Evolutionary conservation across 306 rosid genomes (phyloP), one percentile per base, ranked within the genome.

Genomic region (Inga laurina): DNA sequence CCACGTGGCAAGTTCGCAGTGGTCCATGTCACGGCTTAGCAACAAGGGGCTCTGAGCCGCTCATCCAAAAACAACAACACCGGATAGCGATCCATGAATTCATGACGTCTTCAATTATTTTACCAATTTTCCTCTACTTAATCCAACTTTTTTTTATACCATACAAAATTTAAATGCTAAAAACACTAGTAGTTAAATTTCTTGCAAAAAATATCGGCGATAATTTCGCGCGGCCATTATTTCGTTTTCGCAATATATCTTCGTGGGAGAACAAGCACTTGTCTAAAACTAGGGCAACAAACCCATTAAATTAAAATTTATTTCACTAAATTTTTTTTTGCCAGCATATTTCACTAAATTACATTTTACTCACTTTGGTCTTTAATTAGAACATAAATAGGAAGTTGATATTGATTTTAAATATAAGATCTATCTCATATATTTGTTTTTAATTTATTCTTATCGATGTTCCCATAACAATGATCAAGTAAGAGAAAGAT

Each of bases 81-180:
- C 51, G 12, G 51, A 70, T 21, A 70, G 12, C 32, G n/a, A 70
- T 8, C 51, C 32, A 9, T 19, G 21, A 70, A 41, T 21, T 41
- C 74, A 18, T 70, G 43, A 70, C 51, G 74, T 70, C 74, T 44
- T 70, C 74, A 70, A 21, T 19, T 70, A 41, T 70, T 70, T 70
- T 41, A 70, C 10, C 32, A 41, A 39, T 9, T 70, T 70, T 19
- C 24, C 8, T 70, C 49, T 39, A 21, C 32, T 4, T 6, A 19
- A 70, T 41, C 51, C 74, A 69, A 8, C 13, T 41, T n/a, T 70
- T 21, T 21, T 70, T 10, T 11, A 8, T 10, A 0, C 32, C 74
- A 70, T 70, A 70, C 22, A 41, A 24, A 62, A 64, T 64, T 59
- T 22, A 57, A 64, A 64, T 27, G 35, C 39, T 13, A 30, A 30